Percentiles rank a stretch among this genome's conserved stretches.
Evolutionary conservation across 2,329 filamentous ascomycete genomes (phyloP).

Genomic region (Verticillium tricorpus): DNA sequence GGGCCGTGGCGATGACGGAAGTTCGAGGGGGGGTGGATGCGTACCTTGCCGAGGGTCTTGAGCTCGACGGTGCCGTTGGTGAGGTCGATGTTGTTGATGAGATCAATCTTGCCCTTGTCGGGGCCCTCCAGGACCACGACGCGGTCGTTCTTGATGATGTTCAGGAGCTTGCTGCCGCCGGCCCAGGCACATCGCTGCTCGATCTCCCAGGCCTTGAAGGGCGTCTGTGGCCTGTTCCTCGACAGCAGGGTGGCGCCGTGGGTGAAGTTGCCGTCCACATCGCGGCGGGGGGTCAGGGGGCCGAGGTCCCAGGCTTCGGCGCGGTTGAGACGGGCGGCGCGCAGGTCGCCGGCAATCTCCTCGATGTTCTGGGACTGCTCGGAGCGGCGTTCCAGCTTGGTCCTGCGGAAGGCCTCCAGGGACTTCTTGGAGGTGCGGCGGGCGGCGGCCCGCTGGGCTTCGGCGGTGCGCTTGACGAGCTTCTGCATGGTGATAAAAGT

Average conservation of each 20-base stretch:
- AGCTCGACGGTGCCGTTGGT: slow-evolving; percentile 56
- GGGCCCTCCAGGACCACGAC: slow-evolving; percentile 76
- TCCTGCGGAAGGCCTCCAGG: slow-evolving; percentile 21
- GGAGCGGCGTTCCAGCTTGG: slow-evolving; percentile 22
- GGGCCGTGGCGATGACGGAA: not conserved
- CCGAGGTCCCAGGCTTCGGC: slow-evolving; percentile 77
- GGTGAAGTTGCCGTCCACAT: slow-evolving; percentile 54
- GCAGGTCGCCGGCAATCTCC: slow-evolving; percentile 20
- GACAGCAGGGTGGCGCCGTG: slow-evolving; percentile 45
- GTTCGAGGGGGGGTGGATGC: slow-evolving; percentile 17
- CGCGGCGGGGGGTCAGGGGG: slow-evolving; percentile 70
- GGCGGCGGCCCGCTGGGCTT: slow-evolving; percentile 61
- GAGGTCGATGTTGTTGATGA: slow-evolving; percentile 53
- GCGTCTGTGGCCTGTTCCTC: slow-evolving; percentile 29
- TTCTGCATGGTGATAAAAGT: slow-evolving; percentile 57
- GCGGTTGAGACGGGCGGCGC: slow-evolving; percentile 42
- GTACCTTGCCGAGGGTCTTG: slow-evolving; percentile 60
- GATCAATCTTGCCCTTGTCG: slow-evolving; percentile 79
- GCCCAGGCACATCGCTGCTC: slow-evolving; percentile 48
- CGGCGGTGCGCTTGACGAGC: slow-evolving; percentile 59
- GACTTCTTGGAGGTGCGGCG: slow-evolving; percentile 40
- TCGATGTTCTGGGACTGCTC: slow-evolving; percentile 31
- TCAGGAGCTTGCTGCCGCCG: slow-evolving; percentile 52
- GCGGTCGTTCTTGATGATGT: slow-evolving; percentile 66
- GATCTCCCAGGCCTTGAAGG: slow-evolving; percentile 26